Percentiles rank a stretch among this genome's conserved stretches.
phyloP scores from a whole-genome alignment of 768 basidiomycete genomes.

The Kwoniella heveanensis region DNA sequence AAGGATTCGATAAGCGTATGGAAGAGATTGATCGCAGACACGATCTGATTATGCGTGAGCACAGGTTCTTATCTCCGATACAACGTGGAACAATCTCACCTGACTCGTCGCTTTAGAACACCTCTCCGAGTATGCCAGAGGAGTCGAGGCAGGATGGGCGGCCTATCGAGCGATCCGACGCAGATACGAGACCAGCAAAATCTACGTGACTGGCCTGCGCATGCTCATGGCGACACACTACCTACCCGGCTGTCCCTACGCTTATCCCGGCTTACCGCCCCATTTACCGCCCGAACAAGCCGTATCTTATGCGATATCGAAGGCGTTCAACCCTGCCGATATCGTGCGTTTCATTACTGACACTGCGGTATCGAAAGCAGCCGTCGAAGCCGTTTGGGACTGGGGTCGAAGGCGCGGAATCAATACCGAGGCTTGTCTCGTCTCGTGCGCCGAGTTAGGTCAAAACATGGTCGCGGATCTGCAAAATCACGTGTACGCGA shows the following conservation, averaged over 20 bases:
- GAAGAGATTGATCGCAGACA: constrained; percentile 34
- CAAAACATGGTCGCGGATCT: constrained; percentile 18
- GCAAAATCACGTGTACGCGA: not conserved
- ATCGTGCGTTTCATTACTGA: constrained; percentile 35
- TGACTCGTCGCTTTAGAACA: not conserved
- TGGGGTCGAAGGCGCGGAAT: constrained; percentile 39
- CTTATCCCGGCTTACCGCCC: constrained; percentile 33
- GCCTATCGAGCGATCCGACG: constrained; percentile 35
- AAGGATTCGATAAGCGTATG: constrained; percentile 23
- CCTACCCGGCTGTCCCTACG: constrained; percentile 29
- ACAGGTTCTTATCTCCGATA: too few species aligned
- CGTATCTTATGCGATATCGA: constrained; percentile 28
- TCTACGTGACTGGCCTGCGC: constrained; percentile 38
- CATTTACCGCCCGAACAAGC: constrained; percentile 15
- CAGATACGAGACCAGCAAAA: constrained; percentile 35
- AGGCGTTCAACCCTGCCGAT: constrained; percentile 36
- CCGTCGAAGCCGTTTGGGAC: constrained; percentile 32
- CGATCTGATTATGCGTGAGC: constrained; percentile 35
- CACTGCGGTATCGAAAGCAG: constrained; percentile 6
- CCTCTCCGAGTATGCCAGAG: constrained; percentile 12
- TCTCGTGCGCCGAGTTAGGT: constrained; percentile 26
- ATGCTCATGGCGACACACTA: constrained; percentile 37
- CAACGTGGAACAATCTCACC: not conserved
- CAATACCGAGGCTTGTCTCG: constrained; percentile 30
- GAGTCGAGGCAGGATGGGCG: constrained; percentile 35